Evolutionary conservation across 2,329 filamentous ascomycete species (phyloP).

Genomic region (Pseudocercospora fuligena): DNA sequence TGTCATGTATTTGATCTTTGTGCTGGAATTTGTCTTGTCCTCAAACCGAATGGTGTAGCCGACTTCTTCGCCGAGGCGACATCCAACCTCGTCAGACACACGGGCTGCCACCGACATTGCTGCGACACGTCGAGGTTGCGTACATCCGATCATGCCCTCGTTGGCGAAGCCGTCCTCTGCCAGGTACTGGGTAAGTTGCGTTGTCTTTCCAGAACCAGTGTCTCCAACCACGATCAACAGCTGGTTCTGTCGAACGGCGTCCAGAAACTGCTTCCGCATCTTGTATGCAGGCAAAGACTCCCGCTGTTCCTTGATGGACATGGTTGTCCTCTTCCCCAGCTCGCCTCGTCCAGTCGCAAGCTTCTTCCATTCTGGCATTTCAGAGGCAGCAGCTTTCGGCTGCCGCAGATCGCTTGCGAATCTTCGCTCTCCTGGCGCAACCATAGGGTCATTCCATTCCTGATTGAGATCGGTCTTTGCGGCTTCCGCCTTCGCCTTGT

Average conservation of each 20-base stretch:
- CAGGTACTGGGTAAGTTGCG: slow-evolving; percentile 92
- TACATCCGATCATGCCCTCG: slow-evolving; percentile 89
- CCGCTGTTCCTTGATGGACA: slow-evolving; percentile 94
- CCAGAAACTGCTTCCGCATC: slow-evolving; percentile 84
- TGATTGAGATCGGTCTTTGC: slow-evolving; percentile 80
- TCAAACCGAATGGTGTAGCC: slow-evolving; percentile 98
- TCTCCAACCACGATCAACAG: slow-evolving; percentile 95
- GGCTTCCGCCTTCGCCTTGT: slow-evolving; percentile 73
- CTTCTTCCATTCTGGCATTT: slow-evolving; percentile 90
- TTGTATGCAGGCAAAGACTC: slow-evolving; percentile 87
- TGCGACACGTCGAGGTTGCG: slow-evolving; percentile 93
- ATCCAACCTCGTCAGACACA: slow-evolving; percentile 94
- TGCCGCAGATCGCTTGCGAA: slow-evolving; percentile 87
- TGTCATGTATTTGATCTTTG: slow-evolving; percentile 99
- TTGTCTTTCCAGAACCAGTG: slow-evolving; percentile 98
- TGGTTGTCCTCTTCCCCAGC: slow-evolving; percentile 81
- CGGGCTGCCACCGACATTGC: slow-evolving; percentile 98
- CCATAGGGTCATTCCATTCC: slow-evolving; percentile 98
- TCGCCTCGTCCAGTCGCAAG: slow-evolving; percentile 75
- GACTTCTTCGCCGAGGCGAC: slow-evolving; percentile 85
- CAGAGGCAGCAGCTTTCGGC: slow-evolving; percentile 66
- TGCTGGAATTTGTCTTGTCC: slow-evolving; percentile 84
- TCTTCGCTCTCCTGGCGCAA: slow-evolving; percentile 78
- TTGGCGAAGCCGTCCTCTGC: slow-evolving; percentile 91
- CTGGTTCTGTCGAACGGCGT: slow-evolving; percentile 86